phyloP scores from a whole-genome alignment of 202 grass and related monocot genomes.

The Miscanthus sacchariflorus region DNA sequence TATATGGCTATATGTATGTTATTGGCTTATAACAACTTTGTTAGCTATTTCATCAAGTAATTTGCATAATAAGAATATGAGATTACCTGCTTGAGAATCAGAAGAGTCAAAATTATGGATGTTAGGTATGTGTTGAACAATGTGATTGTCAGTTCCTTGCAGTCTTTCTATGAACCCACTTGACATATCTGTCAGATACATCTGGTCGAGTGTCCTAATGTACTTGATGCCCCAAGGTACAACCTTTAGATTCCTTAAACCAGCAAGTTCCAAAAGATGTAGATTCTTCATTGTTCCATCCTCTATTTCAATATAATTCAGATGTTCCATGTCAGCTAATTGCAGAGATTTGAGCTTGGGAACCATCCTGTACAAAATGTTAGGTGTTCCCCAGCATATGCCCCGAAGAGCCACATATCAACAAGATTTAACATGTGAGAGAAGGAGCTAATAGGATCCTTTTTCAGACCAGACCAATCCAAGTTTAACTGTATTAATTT shows the following conservation, averaged over 20 bases:
- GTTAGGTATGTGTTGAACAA: slow-evolving; percentile 41
- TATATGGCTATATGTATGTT: too few relatives aligned
- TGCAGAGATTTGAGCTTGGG: slow-evolving; percentile 42
- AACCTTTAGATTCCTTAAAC: slow-evolving; percentile 19
- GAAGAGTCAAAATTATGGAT: neutral
- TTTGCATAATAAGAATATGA: too few relatives aligned
- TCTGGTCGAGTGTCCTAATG: neutral
- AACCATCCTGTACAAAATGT: slow-evolving; percentile 35
- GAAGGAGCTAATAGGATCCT: slow-evolving; percentile 47
- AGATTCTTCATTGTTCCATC: slow-evolving; percentile 37
- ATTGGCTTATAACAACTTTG: neutral
- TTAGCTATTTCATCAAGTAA: neutral
- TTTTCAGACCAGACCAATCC: neutral
- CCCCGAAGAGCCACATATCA: neutral
- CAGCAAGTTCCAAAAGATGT: neutral
- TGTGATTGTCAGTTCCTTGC: neutral
- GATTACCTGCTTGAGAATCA: slow-evolving; percentile 32
- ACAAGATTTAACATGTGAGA: slow-evolving; percentile 33
- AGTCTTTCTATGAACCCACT: slow-evolving; percentile 14
- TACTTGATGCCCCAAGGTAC: slow-evolving; percentile 38
- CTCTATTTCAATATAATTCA: slow-evolving; percentile 37
- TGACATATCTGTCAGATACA: slow-evolving; percentile 35
- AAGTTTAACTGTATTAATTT: slow-evolving; percentile 39
- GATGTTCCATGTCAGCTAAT: slow-evolving; percentile 37
- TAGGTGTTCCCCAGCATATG: slow-evolving; percentile 37